A percentile compares a stretch with the other conserved stretches of the same genome.
Conservation (phyloP, 2,329 filamentous ascomycete genomes). For the Thelonectria blattea region DNA sequence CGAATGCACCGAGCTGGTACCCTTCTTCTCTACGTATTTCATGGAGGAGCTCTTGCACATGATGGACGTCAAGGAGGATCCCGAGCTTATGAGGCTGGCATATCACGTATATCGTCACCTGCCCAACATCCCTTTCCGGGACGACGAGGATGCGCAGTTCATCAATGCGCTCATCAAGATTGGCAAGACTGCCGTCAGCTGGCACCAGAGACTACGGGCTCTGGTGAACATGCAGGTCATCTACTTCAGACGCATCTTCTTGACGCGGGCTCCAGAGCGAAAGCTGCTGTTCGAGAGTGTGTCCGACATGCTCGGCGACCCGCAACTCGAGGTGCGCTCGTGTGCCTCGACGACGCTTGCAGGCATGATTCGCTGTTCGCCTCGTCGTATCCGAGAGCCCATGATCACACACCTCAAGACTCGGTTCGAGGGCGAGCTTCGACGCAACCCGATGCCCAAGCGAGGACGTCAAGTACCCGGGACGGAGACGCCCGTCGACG, state of each 20-base stretch:
- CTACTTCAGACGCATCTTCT: slow-evolving; percentile 94
- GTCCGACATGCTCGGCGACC: slow-evolving; percentile 91
- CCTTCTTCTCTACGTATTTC: slow-evolving; percentile 88
- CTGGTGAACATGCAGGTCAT: slow-evolving; percentile 99
- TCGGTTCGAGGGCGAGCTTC: slow-evolving; percentile 80
- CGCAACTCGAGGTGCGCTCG: slow-evolving; percentile 91
- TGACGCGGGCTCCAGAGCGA: slow-evolving; percentile 77
- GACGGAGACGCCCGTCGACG: slow-evolving; percentile 72
- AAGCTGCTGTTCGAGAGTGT: slow-evolving; percentile 87
- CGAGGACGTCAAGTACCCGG: slow-evolving; percentile 62
- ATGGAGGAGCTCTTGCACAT: slow-evolving; percentile 96
- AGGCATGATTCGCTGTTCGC: slow-evolving; percentile 97
- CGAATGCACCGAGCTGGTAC: slow-evolving; percentile 88
- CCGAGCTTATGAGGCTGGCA: slow-evolving; percentile 89
- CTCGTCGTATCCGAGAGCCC: slow-evolving; percentile 75
- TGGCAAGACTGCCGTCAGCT: slow-evolving; percentile 81
- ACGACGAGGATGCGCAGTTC: slow-evolving; percentile 83
- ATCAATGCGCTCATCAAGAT: slow-evolving; percentile 87
- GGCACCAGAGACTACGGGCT: slow-evolving; percentile 94
- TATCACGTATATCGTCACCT: slow-evolving; percentile 97
- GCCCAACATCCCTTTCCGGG: slow-evolving; percentile 90
- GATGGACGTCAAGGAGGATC: slow-evolving; percentile 99
- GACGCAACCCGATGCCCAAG: slow-evolving; percentile 87
- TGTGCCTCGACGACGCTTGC: slow-evolving; percentile 92
- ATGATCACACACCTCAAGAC: slow-evolving; percentile 78